Evolutionary conservation across 1,284 basidiomycete genomes (phyloP), one percentile per base, ranked within the genome.

Genomic region (Ceratobasidium sp.): DNA sequence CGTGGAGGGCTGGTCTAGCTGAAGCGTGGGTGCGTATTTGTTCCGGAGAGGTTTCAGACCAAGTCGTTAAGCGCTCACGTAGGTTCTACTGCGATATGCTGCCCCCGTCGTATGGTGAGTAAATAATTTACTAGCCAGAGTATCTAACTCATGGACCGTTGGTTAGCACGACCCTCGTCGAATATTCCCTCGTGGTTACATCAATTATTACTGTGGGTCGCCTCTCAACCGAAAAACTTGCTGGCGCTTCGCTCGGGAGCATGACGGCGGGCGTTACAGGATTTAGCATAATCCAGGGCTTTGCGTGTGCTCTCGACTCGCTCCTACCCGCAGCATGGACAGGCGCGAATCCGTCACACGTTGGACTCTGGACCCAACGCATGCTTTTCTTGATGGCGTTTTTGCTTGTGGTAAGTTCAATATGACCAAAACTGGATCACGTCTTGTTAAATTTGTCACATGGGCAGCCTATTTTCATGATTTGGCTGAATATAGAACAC

Each of bases 311-410:
- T 0, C 86, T 98, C 39, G 95, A 98, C 79, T 95, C 95, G 0
- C 87, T 97, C 79, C 86, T 98, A 0, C 95, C 95, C 0, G 88
- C 92, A n/a, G 94, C 95, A 0, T 98, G 94, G 92, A 96, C 95
- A 0, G 93, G 93, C 9, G 82, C 88, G 0, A 88, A 93, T 58
- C 95, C 95, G 0, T 85, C 90, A 8, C 85, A 94, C 0, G 94
- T 98, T 31, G 95, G 95, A 3, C 85, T 97, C 0, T 97, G 95
- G 95, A 85, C 92, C 9, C 94, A 96, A 81, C 86, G 95, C 76
- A 95, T 95, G 92, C 83, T 78, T 64, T 86, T 95, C 58, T 87
- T 95, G 6, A 89, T 92, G 84, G 80, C 85, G 9, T 83, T 86
- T 22, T 81, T 86, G 22, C 79, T 91, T 39, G 82, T 90, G 62